phyloP scores from a whole-genome alignment of 1,139 yeast species.

The Geotrichum australiense region DNA sequence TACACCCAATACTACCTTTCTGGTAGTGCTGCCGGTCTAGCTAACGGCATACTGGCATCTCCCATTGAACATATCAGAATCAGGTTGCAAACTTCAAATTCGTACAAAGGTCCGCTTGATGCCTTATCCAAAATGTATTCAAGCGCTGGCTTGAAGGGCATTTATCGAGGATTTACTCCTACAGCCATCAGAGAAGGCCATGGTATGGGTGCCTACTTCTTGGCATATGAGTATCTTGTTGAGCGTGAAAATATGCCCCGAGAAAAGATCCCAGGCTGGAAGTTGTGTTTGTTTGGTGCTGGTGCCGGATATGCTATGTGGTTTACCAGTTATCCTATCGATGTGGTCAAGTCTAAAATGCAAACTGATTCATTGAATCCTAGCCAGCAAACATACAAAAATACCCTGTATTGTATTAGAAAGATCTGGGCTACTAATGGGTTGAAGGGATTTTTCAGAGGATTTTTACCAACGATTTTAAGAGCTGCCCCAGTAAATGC shows the following conservation, averaged over 20 bases:
- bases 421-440: conserved; percentile 54
- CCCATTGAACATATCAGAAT: conserved; percentile 94
- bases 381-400: conserved; percentile 40
- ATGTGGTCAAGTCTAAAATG: conserved; percentile 75
- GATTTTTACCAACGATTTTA: conserved; percentile 80
- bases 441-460: conserved; percentile 71
- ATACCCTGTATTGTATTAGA: conserved; percentile 49
- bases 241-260: conserved; percentile 56
- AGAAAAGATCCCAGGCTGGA: conserved; percentile 75
- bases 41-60: conserved; percentile 78
- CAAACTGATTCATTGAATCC: conserved; percentile 71
- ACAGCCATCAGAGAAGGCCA: conserved; percentile 76
- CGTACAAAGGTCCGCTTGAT: conserved; percentile 72
- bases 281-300: conserved; percentile 75
- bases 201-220: conserved; percentile 84
- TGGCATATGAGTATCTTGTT: conserved; percentile 81
- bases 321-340: conserved; percentile 75
- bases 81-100: conserved; percentile 61
- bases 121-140: conserved; percentile 56
- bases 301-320: conserved; percentile 82
- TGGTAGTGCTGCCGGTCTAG: conserved; percentile 85
- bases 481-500: conserved; percentile 98
- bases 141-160: conserved; percentile 50
- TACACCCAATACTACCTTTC: conserved; percentile 61
- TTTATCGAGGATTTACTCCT: conserved; percentile 74